Evolutionary conservation across 2,329 filamentous ascomycete genomes (phyloP).

Genomic region (Dendrostoma leiphaemia): DNA sequence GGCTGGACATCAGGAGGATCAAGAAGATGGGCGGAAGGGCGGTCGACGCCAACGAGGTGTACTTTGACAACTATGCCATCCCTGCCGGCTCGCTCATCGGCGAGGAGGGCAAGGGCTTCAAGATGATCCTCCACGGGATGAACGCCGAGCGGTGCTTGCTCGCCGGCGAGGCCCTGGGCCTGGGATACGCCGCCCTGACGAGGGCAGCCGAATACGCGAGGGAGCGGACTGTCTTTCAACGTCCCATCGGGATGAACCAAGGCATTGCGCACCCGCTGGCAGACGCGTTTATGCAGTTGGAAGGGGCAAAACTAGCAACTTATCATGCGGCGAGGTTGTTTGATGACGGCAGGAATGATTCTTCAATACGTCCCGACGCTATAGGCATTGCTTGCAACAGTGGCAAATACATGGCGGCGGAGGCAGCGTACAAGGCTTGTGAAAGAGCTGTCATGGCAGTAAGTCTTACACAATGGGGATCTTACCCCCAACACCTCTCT

Average conservation of each 20-base stretch:
- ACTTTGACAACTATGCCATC: conserved; percentile 77
- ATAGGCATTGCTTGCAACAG: conserved; percentile 66
- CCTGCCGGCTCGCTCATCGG: conserved; percentile 66
- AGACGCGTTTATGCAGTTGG: conserved; percentile 62
- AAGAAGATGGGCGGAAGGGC: conserved; percentile 84
- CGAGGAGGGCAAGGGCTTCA: conserved; percentile 73
- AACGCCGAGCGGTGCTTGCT: conserved; percentile 75
- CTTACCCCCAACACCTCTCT: not conserved
- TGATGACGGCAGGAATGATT: conserved; percentile 50
- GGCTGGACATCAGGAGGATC: conserved; percentile 68
- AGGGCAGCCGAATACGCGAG: conserved; percentile 64
- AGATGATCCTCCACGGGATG: conserved; percentile 76
- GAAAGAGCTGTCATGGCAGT: conserved; percentile 56
- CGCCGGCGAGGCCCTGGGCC: conserved; percentile 74
- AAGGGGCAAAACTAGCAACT: conserved; percentile 63
- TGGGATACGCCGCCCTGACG: conserved; percentile 70
- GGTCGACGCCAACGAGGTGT: conserved; percentile 83
- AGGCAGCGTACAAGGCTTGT: conserved; percentile 61
- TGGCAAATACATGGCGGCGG: conserved; percentile 68
- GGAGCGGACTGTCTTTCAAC: conserved; percentile 64
- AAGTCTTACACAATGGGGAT: not conserved
- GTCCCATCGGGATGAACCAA: conserved; percentile 66
- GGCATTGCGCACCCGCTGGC: conserved; percentile 65
- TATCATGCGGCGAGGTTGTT: conserved; percentile 66
- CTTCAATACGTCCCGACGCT: conserved; percentile 49